Evolutionary conservation across 2,329 filamentous ascomycete species (phyloP), one percentile per base, ranked within the genome.

Genomic region (Aspergillus hortae): DNA sequence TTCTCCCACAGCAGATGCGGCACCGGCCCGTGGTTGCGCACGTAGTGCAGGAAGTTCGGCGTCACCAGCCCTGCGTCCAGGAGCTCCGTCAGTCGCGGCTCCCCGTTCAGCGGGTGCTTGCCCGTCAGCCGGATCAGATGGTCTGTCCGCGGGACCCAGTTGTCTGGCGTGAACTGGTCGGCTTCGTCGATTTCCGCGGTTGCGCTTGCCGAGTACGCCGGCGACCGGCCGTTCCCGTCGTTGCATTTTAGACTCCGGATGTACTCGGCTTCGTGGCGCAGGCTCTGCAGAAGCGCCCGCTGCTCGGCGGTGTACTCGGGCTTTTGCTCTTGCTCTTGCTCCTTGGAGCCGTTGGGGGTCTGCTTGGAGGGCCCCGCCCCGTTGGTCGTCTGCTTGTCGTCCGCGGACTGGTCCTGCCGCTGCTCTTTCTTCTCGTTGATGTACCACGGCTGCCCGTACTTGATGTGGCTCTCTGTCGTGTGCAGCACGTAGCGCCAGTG

Each of bases 11-110:
- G 57, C 0, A 80, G 51, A 6, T 74, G 67, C 0, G 79, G 80
- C 1, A 82, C 79, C 4, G 76, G 63, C n/a, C 77, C 78, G 52
- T 82, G 79, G 47, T 79, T 82, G 3, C 79, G 70, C 11, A 81
- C 77, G 52, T 80, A 81, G 58, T 80, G 77, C 1, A 81, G 55
- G 49, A 74, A 67, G 46, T 77, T 79, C 0, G 78, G 77, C 0
- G 79, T 81, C 53, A 80, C 77, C 1, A 80, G 62, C 0, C 78
- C 78, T 4, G 71, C 74, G 0, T 76, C 68, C 48, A 73, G 77
- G 0, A 82, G 69, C 11, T 61, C 60, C 1, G 63, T 63, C 1
- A 81, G 66, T 0, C 71, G 54, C 0, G 76, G 63, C 59, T 82
- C 79, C 2, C 71, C 76, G 51, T 82, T 82, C 50, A 82, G 55